Percentiles rank a stretch among this genome's conserved stretches.
Evolutionary conservation across 768 basidiomycete species (phyloP).

Genomic region (Ramaria sp.): DNA sequence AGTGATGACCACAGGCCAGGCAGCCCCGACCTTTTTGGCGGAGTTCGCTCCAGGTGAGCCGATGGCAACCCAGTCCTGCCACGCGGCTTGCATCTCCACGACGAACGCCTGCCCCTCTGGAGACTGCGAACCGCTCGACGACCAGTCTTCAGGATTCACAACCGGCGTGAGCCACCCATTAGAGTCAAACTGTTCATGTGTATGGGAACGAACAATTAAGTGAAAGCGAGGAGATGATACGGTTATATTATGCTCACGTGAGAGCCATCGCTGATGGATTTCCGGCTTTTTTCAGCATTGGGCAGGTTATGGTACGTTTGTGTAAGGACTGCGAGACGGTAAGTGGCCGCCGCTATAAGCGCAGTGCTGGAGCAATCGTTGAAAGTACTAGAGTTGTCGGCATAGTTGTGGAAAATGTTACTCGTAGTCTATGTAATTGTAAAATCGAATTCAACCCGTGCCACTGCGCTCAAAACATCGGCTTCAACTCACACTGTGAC

Average conservation of each 20-base stretch:
- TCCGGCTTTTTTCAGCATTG: constrained; percentile 45
- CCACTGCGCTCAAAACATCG: too few species aligned
- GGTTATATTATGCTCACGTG: constrained; percentile 1
- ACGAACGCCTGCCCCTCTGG: constrained; percentile 78
- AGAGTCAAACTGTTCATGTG: constrained; percentile 36
- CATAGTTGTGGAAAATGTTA: constrained; percentile 63
- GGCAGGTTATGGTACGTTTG: constrained; percentile 40
- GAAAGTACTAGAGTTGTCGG: constrained; percentile 48
- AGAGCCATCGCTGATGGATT: constrained; percentile 21
- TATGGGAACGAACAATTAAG: constrained; percentile 5
- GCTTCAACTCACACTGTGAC: constrained; percentile 34
- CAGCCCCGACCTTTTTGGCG: not conserved
- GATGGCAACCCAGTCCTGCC: constrained; percentile 57
- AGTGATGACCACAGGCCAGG: too few species aligned
- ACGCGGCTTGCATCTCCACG: constrained; percentile 63
- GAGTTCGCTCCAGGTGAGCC: constrained; percentile 42
- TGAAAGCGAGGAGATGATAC: not conserved
- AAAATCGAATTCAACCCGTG: not conserved
- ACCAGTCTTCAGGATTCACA: constrained; percentile 55
- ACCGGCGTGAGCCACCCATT: constrained; percentile 67
- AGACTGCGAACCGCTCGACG: constrained; percentile 37
- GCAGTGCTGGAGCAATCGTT: constrained; percentile 65
- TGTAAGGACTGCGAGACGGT: constrained; percentile 51
- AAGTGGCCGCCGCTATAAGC: constrained; percentile 67
- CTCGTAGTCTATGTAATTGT: constrained; percentile 27